These are phyloP conservation scores for Skeletonema costatum DNA, from an alignment of 108 stramenopile species.

Conservation along the genomic window DNA sequence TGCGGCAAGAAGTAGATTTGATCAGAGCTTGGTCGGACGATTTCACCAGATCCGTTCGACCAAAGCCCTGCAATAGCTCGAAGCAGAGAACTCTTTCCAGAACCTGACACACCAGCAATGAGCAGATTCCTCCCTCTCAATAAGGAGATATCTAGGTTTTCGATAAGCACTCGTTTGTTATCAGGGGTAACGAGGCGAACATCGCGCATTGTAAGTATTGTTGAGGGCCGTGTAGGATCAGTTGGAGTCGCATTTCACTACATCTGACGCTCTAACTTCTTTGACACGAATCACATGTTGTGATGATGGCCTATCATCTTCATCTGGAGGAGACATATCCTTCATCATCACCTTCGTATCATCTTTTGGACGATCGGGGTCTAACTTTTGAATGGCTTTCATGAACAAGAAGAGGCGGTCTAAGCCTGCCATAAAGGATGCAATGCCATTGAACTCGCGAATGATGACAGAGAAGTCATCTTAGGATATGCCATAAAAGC, in stretches of 20 bases:
- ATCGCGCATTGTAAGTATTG: conserved; percentile 41
- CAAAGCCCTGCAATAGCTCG: conserved; percentile 88
- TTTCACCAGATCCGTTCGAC: conserved; percentile 70
- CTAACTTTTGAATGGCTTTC: conserved; percentile 45
- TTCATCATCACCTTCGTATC: conserved; percentile 18
- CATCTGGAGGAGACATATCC: background rate
- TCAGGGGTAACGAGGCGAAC: conserved; percentile 62
- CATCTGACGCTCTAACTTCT: conserved; percentile 11
- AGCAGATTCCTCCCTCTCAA: conserved; percentile 59
- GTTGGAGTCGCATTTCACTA: background rate
- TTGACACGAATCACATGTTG: background rate
- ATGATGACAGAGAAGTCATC: conserved; percentile 78
- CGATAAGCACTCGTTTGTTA: conserved; percentile 51
- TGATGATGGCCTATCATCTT: background rate
- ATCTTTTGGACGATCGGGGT: conserved; percentile 20
- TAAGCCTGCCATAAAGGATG: conserved; percentile 63
- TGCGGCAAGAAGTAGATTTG: conserved; percentile 88
- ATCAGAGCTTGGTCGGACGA: conserved; percentile 54
- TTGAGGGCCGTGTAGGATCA: background rate
- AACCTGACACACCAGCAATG: conserved; percentile 71
- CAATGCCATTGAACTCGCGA: conserved; percentile 67
- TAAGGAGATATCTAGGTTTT: conserved; percentile 53
- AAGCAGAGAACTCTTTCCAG: conserved; percentile 64
- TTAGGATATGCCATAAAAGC: conserved; percentile 90
- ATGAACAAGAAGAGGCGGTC: conserved; percentile 65